Percentiles rank a stretch among this genome's conserved stretches.
Evolutionary conservation across 768 basidiomycete genomes (phyloP).

Genomic region (Rhodotorula graminis): DNA sequence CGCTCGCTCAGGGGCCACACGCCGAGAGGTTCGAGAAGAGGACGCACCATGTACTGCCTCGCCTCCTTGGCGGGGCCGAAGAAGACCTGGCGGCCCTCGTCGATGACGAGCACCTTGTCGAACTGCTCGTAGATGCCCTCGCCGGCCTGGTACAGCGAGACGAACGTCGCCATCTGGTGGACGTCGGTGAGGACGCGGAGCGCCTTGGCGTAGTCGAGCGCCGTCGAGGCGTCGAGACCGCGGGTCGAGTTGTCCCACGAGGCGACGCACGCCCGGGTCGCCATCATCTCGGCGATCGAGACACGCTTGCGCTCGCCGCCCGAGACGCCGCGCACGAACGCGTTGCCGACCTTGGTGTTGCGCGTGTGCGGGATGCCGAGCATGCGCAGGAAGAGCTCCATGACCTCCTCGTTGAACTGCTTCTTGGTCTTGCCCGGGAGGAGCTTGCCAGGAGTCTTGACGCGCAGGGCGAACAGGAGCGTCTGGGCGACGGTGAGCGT

Average conservation of each 20-base stretch:
- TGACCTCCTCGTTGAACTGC: slow-evolving; percentile 50
- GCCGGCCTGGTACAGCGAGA: slow-evolving; percentile 81
- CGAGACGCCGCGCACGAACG: slow-evolving; percentile 51
- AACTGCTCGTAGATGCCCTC: slow-evolving; percentile 58
- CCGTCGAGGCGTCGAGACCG: slow-evolving; percentile 71
- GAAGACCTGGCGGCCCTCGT: slow-evolving; percentile 69
- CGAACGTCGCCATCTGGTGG: slow-evolving; percentile 64
- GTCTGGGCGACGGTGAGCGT: slow-evolving; percentile 76
- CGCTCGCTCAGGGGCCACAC: too few species aligned
- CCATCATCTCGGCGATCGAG: slow-evolving; percentile 50
- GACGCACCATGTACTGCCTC: slow-evolving; percentile 57
- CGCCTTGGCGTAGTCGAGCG: slow-evolving; percentile 75
- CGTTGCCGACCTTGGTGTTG: slow-evolving; percentile 50
- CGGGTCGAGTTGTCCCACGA: slow-evolving; percentile 58
- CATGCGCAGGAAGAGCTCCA: slow-evolving; percentile 51
- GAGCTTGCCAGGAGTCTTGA: slow-evolving; percentile 50
- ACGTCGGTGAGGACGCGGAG: slow-evolving; percentile 78
- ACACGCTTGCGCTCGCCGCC: slow-evolving; percentile 54
- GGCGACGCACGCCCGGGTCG: slow-evolving; percentile 46
- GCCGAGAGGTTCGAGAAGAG: too few species aligned
- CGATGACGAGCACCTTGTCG: slow-evolving; percentile 76
- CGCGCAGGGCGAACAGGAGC: slow-evolving; percentile 57
- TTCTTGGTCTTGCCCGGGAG: slow-evolving; percentile 26
- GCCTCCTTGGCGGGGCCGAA: slow-evolving; percentile 63
- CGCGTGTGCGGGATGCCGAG: slow-evolving; percentile 55